Conservation (phyloP, 2,329 filamentous ascomycete species). For the Leptographium wingfieldii region DNA sequence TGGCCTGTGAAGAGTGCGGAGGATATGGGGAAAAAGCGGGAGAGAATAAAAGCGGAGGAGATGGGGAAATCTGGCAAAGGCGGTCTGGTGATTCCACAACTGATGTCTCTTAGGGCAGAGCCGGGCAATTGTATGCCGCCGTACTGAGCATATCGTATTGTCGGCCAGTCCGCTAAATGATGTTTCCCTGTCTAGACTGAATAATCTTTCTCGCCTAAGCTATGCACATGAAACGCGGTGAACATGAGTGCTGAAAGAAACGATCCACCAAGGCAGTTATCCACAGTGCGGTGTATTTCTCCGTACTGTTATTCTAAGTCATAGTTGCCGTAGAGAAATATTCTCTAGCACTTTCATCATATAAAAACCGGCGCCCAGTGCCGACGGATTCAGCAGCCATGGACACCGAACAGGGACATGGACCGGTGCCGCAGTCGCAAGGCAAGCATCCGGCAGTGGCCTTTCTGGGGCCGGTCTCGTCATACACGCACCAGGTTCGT, state of each 20-base stretch:
- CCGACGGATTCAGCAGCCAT: not conserved
- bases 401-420: not conserved
- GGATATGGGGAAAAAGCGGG: not conserved
- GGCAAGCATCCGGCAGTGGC: constrained; percentile 11
- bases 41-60: not conserved
- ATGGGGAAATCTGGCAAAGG: not conserved
- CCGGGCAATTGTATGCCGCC: not conserved
- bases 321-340: not conserved
- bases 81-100: not conserved
- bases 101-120: not conserved
- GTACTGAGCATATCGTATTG: not conserved
- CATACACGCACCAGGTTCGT: constrained; percentile 18
- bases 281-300: too few relatives aligned
- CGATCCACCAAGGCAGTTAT: too few relatives aligned
- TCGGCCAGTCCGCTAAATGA: not conserved
- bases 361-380: not conserved
- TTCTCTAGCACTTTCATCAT: not conserved
- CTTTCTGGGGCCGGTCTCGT: constrained; percentile 16
- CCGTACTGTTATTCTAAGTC: not conserved
- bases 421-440: not conserved
- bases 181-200: not conserved
- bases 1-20: not conserved
- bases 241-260: too few relatives aligned
- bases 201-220: not conserved
- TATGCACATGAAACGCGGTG: too few relatives aligned